A percentile compares a stretch with the other conserved stretches of the same genome.
phyloP scores from a whole-genome alignment of 306 rosid genomes.

The Ceratonia siliqua region DNA sequence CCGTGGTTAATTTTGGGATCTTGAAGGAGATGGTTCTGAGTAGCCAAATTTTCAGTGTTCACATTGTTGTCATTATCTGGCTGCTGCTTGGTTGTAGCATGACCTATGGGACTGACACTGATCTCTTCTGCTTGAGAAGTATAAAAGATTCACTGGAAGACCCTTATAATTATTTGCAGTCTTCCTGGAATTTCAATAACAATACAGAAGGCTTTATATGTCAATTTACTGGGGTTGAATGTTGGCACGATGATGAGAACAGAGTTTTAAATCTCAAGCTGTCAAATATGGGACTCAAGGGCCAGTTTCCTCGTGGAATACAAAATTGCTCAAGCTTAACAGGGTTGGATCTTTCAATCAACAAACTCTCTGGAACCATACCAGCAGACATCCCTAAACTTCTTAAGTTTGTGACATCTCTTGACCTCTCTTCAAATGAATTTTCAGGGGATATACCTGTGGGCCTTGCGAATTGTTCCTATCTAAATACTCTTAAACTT shows the following conservation, averaged over 20 bases:
- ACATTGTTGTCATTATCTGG: slow-evolving; percentile 42
- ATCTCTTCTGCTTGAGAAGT: slow-evolving; percentile 61
- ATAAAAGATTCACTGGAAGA: slow-evolving; percentile 51
- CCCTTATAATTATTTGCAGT: slow-evolving; percentile 47
- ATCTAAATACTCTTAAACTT: slow-evolving; percentile 63
- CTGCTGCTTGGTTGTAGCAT: slow-evolving; percentile 48
- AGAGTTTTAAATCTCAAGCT: slow-evolving; percentile 64
- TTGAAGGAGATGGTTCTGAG: slow-evolving; percentile 43
- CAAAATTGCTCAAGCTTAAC: slow-evolving; percentile 68
- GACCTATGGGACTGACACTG: slow-evolving; percentile 51
- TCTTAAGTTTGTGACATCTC: slow-evolving; percentile 10
- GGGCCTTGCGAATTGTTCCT: slow-evolving; percentile 46
- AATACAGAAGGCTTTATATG: slow-evolving; percentile 67
- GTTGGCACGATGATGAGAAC: slow-evolving; percentile 94
- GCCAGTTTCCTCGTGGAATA: slow-evolving; percentile 58
- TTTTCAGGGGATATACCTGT: slow-evolving; percentile 60
- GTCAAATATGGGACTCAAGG: slow-evolving; percentile 75
- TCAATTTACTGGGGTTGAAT: slow-evolving; percentile 68
- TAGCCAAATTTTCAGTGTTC: slow-evolving; percentile 31
- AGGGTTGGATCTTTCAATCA: slow-evolving; percentile 76
- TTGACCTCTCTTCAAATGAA: slow-evolving; percentile 72
- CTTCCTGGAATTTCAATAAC: slow-evolving; percentile 73
- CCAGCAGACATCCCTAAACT: slow-evolving; percentile 41
- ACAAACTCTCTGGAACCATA: slow-evolving; percentile 59
- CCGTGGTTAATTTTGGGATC: slow-evolving; percentile 23